Base-by-base conservation (phyloP, 176 grass and related monocot genomes). In the Avena sativa region DNA sequence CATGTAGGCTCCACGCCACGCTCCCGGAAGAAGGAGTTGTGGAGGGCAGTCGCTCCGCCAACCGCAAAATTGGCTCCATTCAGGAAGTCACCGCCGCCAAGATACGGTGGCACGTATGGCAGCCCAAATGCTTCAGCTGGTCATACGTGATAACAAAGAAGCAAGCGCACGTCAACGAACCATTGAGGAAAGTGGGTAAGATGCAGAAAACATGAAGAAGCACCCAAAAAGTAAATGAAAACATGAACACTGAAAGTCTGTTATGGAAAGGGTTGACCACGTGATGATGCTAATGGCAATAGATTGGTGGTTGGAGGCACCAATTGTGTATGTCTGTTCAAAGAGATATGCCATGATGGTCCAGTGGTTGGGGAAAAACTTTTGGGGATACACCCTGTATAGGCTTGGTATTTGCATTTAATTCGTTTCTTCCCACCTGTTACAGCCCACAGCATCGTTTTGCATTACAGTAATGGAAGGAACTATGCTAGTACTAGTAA, bases 11-110 rank as follows among this genome's bases (percentile, higher is more conserved):
- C 81, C 58, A 96, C 84, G 0, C 91, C 94, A 3, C 85, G 91
- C 61, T 86, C 71, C 64, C 89, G 85, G 80, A 96, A 99, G 82
- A 94, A 96, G 0, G 77, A 87, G 3, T 83, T 56, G 8, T 89
- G 78, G 64, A 96, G 92, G 20, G 94, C 92, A 36, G 97, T 96
- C 51, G 94, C 94, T 8, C 97, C 94, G 0, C 90, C 94, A 0
- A 93, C 97, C 3, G 94, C 94, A 71, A 96, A 99, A 78, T 99
- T 99, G 48, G 90, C 90, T 5, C 97, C 97, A 56, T 96, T 26
- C 30, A 23, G 67, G 80, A 94, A 99, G 61, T 93, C 83, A 6
- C 79, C 79, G 3, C 94, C 92, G 0, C 81, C 83, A 0, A 99
- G 92, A 78, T 96, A 99, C 0, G 97, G 92, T 21, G 91, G 87